Conservation (phyloP, 352 stramenopile genomes). For the Pythium utonaiense region DNA sequence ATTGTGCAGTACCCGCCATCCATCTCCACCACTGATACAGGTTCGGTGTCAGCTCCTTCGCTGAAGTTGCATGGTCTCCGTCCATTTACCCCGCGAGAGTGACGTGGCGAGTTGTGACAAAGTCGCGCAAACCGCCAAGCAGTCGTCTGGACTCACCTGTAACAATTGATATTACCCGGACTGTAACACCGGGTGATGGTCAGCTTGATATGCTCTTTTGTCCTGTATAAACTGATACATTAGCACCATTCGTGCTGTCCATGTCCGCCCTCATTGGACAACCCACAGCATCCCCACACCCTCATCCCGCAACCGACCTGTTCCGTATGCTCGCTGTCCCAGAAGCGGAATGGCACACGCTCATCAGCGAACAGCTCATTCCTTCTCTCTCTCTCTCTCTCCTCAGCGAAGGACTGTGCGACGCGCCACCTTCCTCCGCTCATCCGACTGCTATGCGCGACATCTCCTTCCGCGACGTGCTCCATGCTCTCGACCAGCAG, state of each 20-base stretch:
- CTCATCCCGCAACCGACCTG: neutral
- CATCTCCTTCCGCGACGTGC: slow-evolving; percentile 18
- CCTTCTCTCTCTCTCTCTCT: neutral
- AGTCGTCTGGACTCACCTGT: slow-evolving; percentile 4
- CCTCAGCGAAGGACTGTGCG: no score
- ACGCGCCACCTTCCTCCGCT: no score
- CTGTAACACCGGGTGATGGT: neutral
- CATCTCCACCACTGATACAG: no score
- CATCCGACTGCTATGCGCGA: slow-evolving; percentile 3
- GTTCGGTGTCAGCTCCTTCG: no score
- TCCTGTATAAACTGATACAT: neutral
- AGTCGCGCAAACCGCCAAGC: slow-evolving; percentile 13
- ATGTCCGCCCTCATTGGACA: neutral
- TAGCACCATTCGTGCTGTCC: neutral
- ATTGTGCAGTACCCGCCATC: no score
- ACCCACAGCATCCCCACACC: neutral
- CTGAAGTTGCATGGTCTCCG: no score
- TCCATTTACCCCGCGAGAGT: neutral
- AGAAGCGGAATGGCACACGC: slow-evolving; percentile 15
- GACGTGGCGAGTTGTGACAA: neutral
- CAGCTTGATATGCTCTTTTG: neutral
- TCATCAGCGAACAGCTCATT: neutral
- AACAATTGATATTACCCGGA: neutral
- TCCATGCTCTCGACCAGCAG: slow-evolving; percentile 14
- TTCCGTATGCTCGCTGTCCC: neutral